These are phyloP conservation scores for Quillaja saponaria DNA, from an alignment of 306 rosid species.

Conservation along the genomic window DNA sequence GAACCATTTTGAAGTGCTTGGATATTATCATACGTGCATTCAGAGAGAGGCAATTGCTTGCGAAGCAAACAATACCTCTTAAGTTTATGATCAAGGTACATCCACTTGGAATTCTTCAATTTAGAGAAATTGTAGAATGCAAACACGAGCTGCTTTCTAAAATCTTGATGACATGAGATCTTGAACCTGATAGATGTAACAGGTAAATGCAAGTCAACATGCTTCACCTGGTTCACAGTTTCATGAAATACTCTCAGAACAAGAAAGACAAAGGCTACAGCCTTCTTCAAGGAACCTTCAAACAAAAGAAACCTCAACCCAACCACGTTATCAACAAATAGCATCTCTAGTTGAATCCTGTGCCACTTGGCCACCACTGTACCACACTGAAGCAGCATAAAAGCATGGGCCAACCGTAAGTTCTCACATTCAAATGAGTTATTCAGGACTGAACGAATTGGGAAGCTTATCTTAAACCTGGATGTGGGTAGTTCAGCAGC, in stretches of 20 bases:
- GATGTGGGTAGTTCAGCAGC: slow-evolving; percentile 44
- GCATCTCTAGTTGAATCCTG: slow-evolving; percentile 78
- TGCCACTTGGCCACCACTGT: slow-evolving; percentile 67
- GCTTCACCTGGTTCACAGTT: slow-evolving; percentile 48
- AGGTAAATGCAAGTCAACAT: slow-evolving; percentile 61
- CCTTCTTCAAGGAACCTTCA: slow-evolving; percentile 82
- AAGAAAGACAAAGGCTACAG: slow-evolving; percentile 58
- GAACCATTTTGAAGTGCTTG: slow-evolving; percentile 67
- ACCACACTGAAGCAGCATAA: slow-evolving; percentile 55
- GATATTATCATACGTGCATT: slow-evolving; percentile 91
- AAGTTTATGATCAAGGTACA: slow-evolving; percentile 63
- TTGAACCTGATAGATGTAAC: slow-evolving; percentile 80
- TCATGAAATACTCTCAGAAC: slow-evolving; percentile 58
- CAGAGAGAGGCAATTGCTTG: slow-evolving; percentile 70
- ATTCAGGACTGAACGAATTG: slow-evolving; percentile 39
- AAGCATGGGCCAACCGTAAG: slow-evolving; percentile 51
- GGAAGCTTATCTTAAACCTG: slow-evolving; percentile 48
- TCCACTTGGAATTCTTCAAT: slow-evolving; percentile 68
- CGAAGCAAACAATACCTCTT: slow-evolving; percentile 63
- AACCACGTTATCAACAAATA: slow-evolving; percentile 81
- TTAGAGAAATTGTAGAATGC: slow-evolving; percentile 64
- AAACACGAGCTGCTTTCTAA: slow-evolving; percentile 72
- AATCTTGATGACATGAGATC: slow-evolving; percentile 55
- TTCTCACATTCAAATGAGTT: slow-evolving; percentile 42
- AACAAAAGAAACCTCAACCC: slow-evolving; percentile 78